Evolutionary conservation across 164 flowering plant genomes (phyloP), one percentile per base, ranked within the genome.

Genomic region (Houttuynia cordata): DNA sequence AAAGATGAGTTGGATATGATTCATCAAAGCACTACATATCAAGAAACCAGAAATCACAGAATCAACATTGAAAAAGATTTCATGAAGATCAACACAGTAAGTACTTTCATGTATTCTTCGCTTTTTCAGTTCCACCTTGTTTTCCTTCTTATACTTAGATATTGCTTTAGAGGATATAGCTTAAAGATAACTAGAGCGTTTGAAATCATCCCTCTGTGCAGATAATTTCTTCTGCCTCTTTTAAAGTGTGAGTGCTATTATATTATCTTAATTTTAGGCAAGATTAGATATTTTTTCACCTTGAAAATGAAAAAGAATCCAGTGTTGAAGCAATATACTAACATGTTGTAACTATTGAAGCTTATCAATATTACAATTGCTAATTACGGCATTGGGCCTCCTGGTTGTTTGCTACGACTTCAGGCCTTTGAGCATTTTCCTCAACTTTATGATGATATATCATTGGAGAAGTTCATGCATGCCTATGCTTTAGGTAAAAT

Each of bases 1-100:
- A 64, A 78, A 62, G 74, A 69, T 54, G 91, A 91, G 69, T 40
- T 91, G 62, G 77, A 79, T 67, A 83, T 84, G 93, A 78, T 91
- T 61, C 70, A 51, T 23, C 74, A 37, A 61, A 84, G 96, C 68
- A 63, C 73, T 53, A 41, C 84, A 56, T 83, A 78, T 67, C 67
- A 75, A 64, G 91, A 86, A 77, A 84, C 93, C 17, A 53, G 76
- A 51, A 71, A 61, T 12, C 78, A 74, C 39, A 76, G 69, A 71
- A 67, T 71, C 67, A 75, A 72, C 61, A 73, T 91, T 30, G 77
- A 78, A 58, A 74, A 74, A 60, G 86, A 91, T 23, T 91, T 71
- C 67, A 51, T 53, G 62, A 68, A 74, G 45, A 57, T 84, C 53
- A 76, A 58, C 68, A 74, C 72, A 34, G 96, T 86, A 71, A 56